A percentile compares a stretch with the other conserved stretches of the same genome.
Evolutionary conservation across 1,284 basidiomycete species (phyloP).

Genomic region (Tilletia caries): DNA sequence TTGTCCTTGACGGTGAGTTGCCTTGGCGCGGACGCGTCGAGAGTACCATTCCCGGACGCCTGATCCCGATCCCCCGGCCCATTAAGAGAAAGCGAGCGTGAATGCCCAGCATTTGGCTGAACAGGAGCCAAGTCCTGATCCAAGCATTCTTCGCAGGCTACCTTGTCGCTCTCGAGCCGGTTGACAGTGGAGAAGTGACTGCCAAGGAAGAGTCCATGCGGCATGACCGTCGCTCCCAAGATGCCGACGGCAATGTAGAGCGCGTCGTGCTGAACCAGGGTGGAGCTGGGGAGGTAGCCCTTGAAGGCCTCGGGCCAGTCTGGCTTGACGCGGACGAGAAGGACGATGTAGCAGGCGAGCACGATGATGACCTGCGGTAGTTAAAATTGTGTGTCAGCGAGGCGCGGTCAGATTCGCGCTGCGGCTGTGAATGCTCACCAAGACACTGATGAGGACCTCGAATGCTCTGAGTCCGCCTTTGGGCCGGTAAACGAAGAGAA

Average conservation of each 20-base stretch:
- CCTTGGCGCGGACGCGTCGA: neutral
- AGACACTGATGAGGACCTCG: constrained; percentile 67
- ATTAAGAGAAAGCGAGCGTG: no score
- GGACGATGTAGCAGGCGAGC: constrained; percentile 70
- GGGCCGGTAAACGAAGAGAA: constrained; percentile 58
- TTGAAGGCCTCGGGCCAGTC: constrained; percentile 75
- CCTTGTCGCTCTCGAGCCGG: constrained; percentile 17
- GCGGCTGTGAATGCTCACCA: no score
- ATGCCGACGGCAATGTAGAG: constrained; percentile 72
- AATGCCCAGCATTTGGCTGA: neutral
- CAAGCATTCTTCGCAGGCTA: no score
- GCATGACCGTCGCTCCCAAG: constrained; percentile 66
- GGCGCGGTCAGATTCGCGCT: no score
- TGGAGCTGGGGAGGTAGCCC: constrained; percentile 75
- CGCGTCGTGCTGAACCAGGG: constrained; percentile 60
- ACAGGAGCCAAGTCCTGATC: neutral
- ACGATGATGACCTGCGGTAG: constrained; percentile 28
- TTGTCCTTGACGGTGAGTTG: neutral
- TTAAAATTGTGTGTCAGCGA: no score
- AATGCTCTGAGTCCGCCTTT: constrained; percentile 56
- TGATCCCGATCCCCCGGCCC: no score
- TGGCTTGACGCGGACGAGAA: constrained; percentile 71
- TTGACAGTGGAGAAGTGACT: constrained; percentile 60
- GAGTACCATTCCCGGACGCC: neutral
- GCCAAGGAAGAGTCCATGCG: constrained; percentile 84